phyloP scores from a whole-genome alignment of 768 basidiomycete species.

The Tulasnella sp. region DNA sequence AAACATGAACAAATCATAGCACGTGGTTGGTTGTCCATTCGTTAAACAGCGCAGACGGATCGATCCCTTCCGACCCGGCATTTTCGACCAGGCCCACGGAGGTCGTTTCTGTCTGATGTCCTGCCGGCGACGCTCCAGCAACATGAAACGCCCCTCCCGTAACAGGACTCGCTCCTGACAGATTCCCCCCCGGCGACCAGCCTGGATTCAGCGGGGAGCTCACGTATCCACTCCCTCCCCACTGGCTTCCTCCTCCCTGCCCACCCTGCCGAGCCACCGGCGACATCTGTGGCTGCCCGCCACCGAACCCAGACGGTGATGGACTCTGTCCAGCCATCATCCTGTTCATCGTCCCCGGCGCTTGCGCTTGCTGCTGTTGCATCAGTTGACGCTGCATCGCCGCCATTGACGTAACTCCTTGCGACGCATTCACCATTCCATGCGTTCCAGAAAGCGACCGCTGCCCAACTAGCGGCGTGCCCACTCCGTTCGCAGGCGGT shows the following conservation, averaged over 20 bases:
- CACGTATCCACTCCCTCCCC: conserved; percentile 6
- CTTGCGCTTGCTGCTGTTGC: conserved; percentile 4
- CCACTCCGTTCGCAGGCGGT: neutral
- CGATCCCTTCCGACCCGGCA: conserved; percentile 1
- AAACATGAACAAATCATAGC: too few species aligned
- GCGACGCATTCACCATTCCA: neutral
- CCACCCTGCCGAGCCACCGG: conserved; percentile 1
- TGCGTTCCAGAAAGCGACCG: neutral
- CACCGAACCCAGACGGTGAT: neutral
- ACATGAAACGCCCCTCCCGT: neutral
- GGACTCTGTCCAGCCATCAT: neutral
- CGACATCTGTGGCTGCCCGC: neutral
- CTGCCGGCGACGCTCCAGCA: conserved; percentile 8
- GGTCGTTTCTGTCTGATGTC: conserved; percentile 9
- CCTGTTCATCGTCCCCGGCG: neutral
- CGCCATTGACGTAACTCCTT: neutral
- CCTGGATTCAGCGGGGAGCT: conserved; percentile 14
- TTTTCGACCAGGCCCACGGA: neutral
- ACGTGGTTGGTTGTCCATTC: conserved; percentile 9
- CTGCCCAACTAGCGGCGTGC: neutral
- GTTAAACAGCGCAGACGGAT: conserved; percentile 11
- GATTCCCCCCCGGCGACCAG: neutral
- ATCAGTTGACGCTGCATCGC: conserved; percentile 15
- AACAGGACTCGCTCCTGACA: conserved; percentile 10
- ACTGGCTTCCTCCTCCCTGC: neutral